Conservation (phyloP, 306 rosid species). For the Dalbergia cochinchinensis region DNA sequence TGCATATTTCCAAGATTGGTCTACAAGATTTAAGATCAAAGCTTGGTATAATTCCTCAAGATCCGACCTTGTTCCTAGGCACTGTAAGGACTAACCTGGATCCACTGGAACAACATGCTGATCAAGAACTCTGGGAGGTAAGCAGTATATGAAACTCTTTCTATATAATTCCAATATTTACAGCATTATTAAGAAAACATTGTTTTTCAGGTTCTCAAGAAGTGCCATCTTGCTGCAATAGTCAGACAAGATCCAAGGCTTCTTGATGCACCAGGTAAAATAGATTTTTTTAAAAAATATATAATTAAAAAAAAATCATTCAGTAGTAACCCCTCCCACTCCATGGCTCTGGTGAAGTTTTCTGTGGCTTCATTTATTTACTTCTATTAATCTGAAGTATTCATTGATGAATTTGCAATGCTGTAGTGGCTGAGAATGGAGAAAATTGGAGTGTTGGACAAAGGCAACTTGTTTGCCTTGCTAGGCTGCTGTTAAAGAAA, state of each 20-base stretch:
- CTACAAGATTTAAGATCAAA: conserved; percentile 80
- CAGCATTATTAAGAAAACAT: conserved; percentile 18
- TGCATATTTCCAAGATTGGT: conserved; percentile 73
- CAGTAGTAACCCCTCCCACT: neutral
- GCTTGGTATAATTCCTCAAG: conserved; percentile 82
- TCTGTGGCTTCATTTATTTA: neutral
- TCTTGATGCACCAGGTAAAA: conserved; percentile 87
- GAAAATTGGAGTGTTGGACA: conserved; percentile 98
- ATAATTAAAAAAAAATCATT: conserved; percentile 22
- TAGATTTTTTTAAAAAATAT: neutral
- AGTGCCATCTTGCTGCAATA: conserved; percentile 78
- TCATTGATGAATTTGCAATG: conserved; percentile 18
- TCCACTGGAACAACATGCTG: conserved; percentile 69
- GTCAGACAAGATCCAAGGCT: conserved; percentile 68
- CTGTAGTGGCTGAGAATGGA: conserved; percentile 89
- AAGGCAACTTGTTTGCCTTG: conserved; percentile 95
- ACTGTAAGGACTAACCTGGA: conserved; percentile 77
- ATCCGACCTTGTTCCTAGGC: conserved; percentile 76
- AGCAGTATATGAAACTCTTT: conserved; percentile 29
- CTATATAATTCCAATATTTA: neutral
- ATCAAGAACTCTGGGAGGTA: conserved; percentile 84
- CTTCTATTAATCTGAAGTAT: conserved; percentile 4
- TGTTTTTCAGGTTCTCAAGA: conserved; percentile 70
- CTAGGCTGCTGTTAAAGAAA: conserved; percentile 79
- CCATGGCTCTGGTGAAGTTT: conserved; percentile 1